Evolutionary conservation across 1,284 basidiomycete genomes (phyloP).

Genomic region (Papiliotrema flavescens): DNA sequence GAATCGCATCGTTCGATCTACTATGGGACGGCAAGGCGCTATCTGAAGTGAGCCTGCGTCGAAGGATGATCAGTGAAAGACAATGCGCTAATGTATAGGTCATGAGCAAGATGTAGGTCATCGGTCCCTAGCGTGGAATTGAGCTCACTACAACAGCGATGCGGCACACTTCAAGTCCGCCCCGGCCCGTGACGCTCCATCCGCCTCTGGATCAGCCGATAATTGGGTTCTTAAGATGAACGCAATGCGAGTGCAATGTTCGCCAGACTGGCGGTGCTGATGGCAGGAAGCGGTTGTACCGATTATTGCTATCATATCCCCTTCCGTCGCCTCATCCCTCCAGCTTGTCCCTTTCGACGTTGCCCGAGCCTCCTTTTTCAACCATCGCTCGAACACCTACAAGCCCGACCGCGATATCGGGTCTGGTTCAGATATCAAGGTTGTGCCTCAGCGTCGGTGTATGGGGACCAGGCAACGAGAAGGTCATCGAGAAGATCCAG

Average conservation of each 20-base stretch:
- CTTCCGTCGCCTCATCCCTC: constrained; percentile 35
- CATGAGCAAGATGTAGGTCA: constrained; percentile 23
- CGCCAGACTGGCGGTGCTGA: neutral
- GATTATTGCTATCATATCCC: constrained; percentile 40
- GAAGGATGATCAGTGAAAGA: neutral
- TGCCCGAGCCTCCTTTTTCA: constrained; percentile 43
- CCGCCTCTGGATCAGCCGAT: constrained; percentile 21
- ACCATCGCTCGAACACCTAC: constrained; percentile 35
- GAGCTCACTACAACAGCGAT: constrained; percentile 18
- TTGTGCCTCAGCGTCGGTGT: constrained; percentile 38
- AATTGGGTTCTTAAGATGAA: constrained; percentile 47
- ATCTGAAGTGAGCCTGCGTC: constrained; percentile 32
- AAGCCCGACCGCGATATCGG: constrained; percentile 24
- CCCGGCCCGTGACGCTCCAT: constrained; percentile 10
- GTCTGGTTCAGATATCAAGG: constrained; percentile 35
- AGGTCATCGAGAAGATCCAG: constrained; percentile 44
- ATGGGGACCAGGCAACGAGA: constrained; percentile 43
- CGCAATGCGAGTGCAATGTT: constrained; percentile 25
- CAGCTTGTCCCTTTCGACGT: constrained; percentile 29
- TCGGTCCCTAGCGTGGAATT: neutral
- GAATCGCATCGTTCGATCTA: constrained; percentile 35
- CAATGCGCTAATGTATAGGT: constrained; percentile 8
- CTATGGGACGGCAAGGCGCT: constrained; percentile 42
- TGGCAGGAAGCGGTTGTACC: constrained; percentile 43
- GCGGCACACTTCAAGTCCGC: constrained; percentile 38